Conservation (phyloP, 1,284 basidiomycete species). For the Takashimella tepidaria region DNA sequence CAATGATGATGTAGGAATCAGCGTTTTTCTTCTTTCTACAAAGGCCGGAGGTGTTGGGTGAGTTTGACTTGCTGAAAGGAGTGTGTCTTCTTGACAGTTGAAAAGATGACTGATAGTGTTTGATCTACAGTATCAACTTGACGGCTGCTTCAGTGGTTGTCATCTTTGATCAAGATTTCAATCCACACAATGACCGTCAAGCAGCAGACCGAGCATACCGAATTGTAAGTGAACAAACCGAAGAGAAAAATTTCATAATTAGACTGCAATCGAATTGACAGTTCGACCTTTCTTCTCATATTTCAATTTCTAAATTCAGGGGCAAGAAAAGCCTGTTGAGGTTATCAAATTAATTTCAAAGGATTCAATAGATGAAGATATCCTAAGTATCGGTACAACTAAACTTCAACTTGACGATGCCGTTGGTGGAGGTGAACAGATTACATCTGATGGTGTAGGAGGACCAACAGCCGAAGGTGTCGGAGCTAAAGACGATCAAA, state of each 20-base stretch:
- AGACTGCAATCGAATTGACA: no score
- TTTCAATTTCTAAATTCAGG: no score
- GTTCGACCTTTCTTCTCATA: neutral
- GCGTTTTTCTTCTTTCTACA: slow-evolving; percentile 90
- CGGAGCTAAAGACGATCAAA: slow-evolving; percentile 61
- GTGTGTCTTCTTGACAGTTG: neutral
- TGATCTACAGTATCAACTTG: slow-evolving; percentile 69
- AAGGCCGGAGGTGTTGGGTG: slow-evolving; percentile 69
- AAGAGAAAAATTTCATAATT: no score
- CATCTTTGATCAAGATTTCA: slow-evolving; percentile 98
- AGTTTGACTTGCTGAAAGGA: slow-evolving; percentile 7
- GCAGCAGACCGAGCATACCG: slow-evolving; percentile 96
- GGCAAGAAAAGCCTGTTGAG: slow-evolving; percentile 46
- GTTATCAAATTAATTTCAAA: slow-evolving; percentile 88
- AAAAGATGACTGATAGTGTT: slow-evolving; percentile 28
- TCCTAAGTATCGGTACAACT: slow-evolving; percentile 79
- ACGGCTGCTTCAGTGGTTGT: slow-evolving; percentile 90
- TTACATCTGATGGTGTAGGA: slow-evolving; percentile 22
- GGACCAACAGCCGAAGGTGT: slow-evolving; percentile 48
- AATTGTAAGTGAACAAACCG: slow-evolving; percentile 64
- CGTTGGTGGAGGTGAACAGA: slow-evolving; percentile 67
- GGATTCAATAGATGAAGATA: slow-evolving; percentile 93
- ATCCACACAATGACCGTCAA: slow-evolving; percentile 80
- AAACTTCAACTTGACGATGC: slow-evolving; percentile 89
- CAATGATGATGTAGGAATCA: slow-evolving; percentile 85